Conservation (phyloP, 768 basidiomycete species). For the Russula sp. region DNA sequence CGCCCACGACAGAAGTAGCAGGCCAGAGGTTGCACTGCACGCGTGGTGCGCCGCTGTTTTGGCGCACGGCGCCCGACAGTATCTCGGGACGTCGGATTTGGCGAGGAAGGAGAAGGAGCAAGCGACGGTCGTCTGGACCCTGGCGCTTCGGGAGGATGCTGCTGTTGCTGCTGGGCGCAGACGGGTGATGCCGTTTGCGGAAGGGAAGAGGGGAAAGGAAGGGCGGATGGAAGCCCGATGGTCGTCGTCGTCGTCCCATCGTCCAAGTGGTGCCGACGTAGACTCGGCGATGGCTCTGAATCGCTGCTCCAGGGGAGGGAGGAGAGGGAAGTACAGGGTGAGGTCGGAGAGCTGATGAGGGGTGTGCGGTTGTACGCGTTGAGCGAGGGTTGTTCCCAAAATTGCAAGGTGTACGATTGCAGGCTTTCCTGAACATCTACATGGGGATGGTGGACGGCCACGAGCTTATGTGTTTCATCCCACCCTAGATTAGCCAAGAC, state of each 20-base stretch:
- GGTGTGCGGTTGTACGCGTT: not conserved
- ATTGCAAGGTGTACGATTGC: not conserved
- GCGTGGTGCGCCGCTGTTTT: conserved; percentile 14
- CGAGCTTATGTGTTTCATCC: not conserved
- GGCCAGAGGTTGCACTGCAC: conserved; percentile 14
- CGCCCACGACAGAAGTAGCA: conserved; percentile 20
- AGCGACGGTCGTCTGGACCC: not conserved
- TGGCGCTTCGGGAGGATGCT: not conserved
- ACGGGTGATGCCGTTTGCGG: not conserved
- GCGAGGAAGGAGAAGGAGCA: not conserved
- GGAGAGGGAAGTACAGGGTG: conserved; percentile 5
- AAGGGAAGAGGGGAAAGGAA: not conserved
- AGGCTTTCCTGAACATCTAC: not conserved
- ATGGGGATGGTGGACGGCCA: not conserved
- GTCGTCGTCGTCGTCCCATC: not conserved
- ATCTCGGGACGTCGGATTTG: not conserved
- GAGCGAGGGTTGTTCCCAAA: not conserved
- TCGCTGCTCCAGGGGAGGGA: conserved; percentile 2
- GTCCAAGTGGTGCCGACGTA: not conserved
- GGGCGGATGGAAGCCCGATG: not conserved
- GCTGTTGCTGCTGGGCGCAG: not conserved
- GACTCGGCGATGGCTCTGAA: not conserved
- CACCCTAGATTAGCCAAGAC: not conserved
- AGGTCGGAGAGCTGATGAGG: not conserved
- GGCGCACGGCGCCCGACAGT: conserved; percentile 8